Base-by-base conservation (phyloP, 208 protist genomes). In the Trichomonas vaginalis region DNA sequence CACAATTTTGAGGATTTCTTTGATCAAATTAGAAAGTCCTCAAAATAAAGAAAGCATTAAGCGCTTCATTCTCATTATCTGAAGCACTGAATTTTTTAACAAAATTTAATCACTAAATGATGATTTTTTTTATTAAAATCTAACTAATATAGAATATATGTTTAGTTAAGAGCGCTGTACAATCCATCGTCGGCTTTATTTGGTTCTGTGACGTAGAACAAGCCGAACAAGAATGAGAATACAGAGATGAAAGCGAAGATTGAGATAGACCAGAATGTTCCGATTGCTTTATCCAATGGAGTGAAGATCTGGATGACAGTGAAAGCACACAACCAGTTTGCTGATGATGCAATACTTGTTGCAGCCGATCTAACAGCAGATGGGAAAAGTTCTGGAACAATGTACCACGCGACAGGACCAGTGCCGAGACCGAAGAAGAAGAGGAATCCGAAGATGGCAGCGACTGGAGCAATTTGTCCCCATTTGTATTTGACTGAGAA, bases 321-420 rank as follows among this genome's bases (percentile, higher is more conserved):
- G 37, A 96, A 96, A 6, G 56, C 62, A 42, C 3, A 80, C 37
- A 62, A 37, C 95, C 95, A 96, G 37, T 96, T 96, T 90, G 80
- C 42, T 47, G 49, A 1, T 23, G 95, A 62, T 27, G 48, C 49
- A n/a, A 96, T 80, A 32, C 70, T 49, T 62, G 21, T 92, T 15
- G 95, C 95, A 35, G 37, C 17, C 0, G 56, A 21, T 35, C 95
- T 49, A 6, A 90, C 80, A 17, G 40, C 32, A 17, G 42, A 12
- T n/a, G 45, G 42, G 62, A 87, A 90, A 0, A 96, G 4, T 40
- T 96, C 95, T 32, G 39, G 6, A 14, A 87, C 83, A 23, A 96
- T 56, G 39, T 95, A 90, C 95, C 95, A 96, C n/a, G 95, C 37
- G 35, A 96, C 23, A 17, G 95, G 45, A 42, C 95, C 95, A 14